Conservation (phyloP, 2,329 filamentous ascomycete genomes). For the Pseudodiploospora longispora region DNA sequence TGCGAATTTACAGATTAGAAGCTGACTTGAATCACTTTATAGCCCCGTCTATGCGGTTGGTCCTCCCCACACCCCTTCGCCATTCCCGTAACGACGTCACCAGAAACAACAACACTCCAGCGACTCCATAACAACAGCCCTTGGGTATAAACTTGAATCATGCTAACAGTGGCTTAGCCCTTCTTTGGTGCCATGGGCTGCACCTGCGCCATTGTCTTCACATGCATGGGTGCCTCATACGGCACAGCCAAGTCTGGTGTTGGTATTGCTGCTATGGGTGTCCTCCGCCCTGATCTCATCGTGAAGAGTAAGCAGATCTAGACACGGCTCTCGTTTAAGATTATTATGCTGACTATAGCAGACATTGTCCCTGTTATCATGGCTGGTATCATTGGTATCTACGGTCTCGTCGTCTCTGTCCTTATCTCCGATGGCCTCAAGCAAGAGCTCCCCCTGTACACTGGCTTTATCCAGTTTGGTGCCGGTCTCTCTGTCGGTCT, state of each 20-base stretch:
- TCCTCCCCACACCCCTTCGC: neutral
- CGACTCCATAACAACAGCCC: neutral
- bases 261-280: slow-evolving; percentile 35
- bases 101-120: slow-evolving; percentile 1
- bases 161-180: slow-evolving; percentile 19
- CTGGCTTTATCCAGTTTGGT: slow-evolving; percentile 35
- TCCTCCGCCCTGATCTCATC: slow-evolving; percentile 36
- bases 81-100: slow-evolving; percentile 6
- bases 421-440: slow-evolving; percentile 33
- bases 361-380: slow-evolving; percentile 99
- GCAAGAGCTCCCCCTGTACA: slow-evolving; percentile 35
- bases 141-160: neutral
- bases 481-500: slow-evolving; percentile 36
- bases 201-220: slow-evolving; percentile 40
- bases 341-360: slow-evolving; percentile 26
- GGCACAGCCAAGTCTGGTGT: slow-evolving; percentile 35
- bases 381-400: slow-evolving; percentile 97
- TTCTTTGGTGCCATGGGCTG: slow-evolving; percentile 36
- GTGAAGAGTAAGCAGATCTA: slow-evolving; percentile 25
- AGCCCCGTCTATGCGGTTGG: slow-evolving; percentile 12
- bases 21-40: slow-evolving; percentile 3
- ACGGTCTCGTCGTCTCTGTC: slow-evolving; percentile 36
- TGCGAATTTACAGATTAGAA: neutral
- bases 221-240: slow-evolving; percentile 40
- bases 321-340: neutral